Evolutionary conservation across 164 flowering plant genomes (phyloP), one percentile per base, ranked within the genome.

Genomic region (Magnolia sinica): DNA sequence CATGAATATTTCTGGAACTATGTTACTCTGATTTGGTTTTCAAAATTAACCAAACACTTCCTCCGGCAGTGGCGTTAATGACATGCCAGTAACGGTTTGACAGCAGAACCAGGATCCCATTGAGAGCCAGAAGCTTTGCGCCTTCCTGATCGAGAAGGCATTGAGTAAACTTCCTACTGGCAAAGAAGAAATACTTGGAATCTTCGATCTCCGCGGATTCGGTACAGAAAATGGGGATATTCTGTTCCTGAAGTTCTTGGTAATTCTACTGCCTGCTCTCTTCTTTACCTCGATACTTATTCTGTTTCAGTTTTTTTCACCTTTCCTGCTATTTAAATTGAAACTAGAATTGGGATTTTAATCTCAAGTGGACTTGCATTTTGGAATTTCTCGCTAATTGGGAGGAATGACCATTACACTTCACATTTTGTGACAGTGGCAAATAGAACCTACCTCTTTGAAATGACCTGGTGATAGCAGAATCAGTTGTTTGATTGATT

Each of bases 181-280:
- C 8, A 82, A 87, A 84, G 90, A 88, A 73, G 84, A 91, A 71
- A 87, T 95, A 76, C 92, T 93, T 73, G 94, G 91, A 73, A 87
- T 93, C 80, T 66, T 93, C 82, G 97, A 95, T 79, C 92, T 95
- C 52, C 84, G 91, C 4, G 96, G 94, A 22, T 95, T 90, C 74
- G 73, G 89, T 61, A 69, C 85, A 51, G 86, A 87, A 70, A 95
- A 95, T 85, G 91, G 92, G 68, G 98, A 95, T 86, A 70, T 93
- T 23, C 85, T 80, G 50, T 95, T 90, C 85, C 22, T 93, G 66
- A 93, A 91, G 24, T 95, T 95, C 80, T 50, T 93, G 93, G 98
- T 95, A 92, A 87, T 64, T 61, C 50, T 37, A 65, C 31, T 45
- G 2, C 55, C 50, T 37, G 16, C 4, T 22, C 50, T 64, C 27